These are phyloP conservation scores for Solanum etuberosum DNA, from an alignment of 257 asterid species.

Conservation along the genomic window DNA sequence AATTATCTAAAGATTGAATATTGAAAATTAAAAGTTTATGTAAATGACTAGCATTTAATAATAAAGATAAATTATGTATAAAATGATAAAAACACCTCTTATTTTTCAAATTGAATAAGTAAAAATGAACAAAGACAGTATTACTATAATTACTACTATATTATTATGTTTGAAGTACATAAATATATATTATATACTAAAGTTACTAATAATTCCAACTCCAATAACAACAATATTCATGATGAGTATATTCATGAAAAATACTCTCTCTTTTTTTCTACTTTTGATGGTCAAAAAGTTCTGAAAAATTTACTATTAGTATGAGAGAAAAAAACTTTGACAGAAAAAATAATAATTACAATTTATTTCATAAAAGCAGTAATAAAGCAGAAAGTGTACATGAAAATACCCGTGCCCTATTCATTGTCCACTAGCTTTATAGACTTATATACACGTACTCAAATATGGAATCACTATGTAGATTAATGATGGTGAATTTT, in stretches of 20 bases:
- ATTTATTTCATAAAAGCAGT: not conserved
- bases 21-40: too few relatives aligned
- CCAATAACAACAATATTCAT: not conserved
- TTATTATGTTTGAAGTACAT: not conserved
- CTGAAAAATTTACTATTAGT: not conserved
- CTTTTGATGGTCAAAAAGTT: not conserved
- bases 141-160: not conserved
- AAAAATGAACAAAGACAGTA: not conserved
- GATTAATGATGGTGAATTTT: not conserved
- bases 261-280: not conserved
- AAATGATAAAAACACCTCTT: too few relatives aligned
- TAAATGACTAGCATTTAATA: not conserved
- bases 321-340: not conserved
- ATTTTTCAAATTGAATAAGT: too few relatives aligned
- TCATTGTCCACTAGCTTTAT: conserved; percentile 2
- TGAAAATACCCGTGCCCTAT: conserved; percentile 13
- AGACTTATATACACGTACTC: not conserved
- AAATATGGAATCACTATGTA: not conserved
- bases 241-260: not conserved
- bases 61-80: too few relatives aligned
- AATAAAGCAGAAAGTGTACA: conserved; percentile 1
- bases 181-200: not conserved
- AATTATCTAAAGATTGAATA: too few relatives aligned
- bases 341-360: conserved; percentile 6
- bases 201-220: not conserved